These are phyloP conservation scores for Inonotus obliquus DNA, from an alignment of 1,284 basidiomycete genomes.

Conservation along the genomic window DNA sequence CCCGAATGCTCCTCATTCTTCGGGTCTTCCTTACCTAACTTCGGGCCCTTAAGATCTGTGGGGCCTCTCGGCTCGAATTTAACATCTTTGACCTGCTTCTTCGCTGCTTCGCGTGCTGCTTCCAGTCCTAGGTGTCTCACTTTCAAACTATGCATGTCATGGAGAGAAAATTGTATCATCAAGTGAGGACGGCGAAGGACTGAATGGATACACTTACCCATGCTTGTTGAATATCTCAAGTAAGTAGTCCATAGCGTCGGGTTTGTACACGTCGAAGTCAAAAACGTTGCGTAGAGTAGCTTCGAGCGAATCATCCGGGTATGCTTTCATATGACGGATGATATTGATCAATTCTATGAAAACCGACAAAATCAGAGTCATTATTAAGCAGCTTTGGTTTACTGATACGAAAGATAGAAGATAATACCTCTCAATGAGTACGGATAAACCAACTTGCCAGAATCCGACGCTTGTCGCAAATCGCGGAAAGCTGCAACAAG, in stretches of 20 bases:
- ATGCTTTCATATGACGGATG: constrained; percentile 55
- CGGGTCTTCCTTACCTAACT: constrained; percentile 55
- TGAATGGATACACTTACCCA: constrained; percentile 37
- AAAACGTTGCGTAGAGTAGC: constrained; percentile 57
- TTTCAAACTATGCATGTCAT: constrained; percentile 34
- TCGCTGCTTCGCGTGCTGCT: constrained; percentile 46
- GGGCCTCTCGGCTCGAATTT: constrained; percentile 50
- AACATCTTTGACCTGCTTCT: constrained; percentile 48
- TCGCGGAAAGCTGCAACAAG: constrained; percentile 63
- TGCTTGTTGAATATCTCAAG: constrained; percentile 52
- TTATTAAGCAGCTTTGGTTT: not conserved
- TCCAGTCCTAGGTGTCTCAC: constrained; percentile 50
- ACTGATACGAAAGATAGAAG: constrained; percentile 4
- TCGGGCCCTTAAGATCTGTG: constrained; percentile 45
- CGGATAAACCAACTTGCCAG: constrained; percentile 53
- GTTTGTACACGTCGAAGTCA: constrained; percentile 63
- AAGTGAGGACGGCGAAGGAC: not conserved
- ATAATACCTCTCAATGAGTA: constrained; percentile 57
- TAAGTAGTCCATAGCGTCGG: constrained; percentile 57
- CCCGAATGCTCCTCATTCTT: constrained; percentile 50
- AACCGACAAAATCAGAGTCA: not conserved
- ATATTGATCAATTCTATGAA: constrained; percentile 57
- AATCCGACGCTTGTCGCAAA: constrained; percentile 50
- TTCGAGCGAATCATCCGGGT: constrained; percentile 51
- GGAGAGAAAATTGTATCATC: not conserved